Evolutionary conservation across 2,329 filamentous ascomycete genomes (phyloP).

Genomic region (Colletotrichum gloeosporioides): DNA sequence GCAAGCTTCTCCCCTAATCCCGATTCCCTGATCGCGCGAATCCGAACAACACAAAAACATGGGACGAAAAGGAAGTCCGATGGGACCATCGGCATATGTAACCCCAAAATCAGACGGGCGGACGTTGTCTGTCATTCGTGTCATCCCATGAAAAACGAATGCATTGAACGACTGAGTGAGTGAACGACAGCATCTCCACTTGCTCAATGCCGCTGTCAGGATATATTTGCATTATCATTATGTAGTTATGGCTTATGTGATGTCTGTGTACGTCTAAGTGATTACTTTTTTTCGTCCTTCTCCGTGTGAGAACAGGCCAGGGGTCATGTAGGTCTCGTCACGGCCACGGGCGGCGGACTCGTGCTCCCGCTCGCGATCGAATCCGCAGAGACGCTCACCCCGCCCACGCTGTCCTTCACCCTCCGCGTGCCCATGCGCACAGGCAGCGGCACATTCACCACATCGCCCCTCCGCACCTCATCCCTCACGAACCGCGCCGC

Average conservation of each 20-base stretch:
- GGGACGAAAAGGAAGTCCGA: neutral
- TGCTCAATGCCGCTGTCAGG: neutral
- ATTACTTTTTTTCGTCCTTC: neutral
- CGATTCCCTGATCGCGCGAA: neutral
- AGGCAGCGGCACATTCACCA: neutral
- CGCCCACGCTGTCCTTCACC: neutral
- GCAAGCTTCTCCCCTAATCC: neutral
- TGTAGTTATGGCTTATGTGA: neutral
- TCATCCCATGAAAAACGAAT: neutral
- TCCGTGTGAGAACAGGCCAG: neutral
- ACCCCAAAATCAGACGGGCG: neutral
- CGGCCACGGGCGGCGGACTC: neutral
- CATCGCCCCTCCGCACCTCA: too few relatives aligned
- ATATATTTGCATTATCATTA: conserved; percentile 2
- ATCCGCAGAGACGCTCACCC: neutral
- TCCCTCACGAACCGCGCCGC: neutral
- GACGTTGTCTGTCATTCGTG: neutral
- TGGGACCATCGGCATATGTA: neutral
- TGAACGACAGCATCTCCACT: neutral
- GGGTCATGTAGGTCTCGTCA: neutral
- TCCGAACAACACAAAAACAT: neutral
- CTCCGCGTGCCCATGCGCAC: neutral
- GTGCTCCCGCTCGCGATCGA: neutral
- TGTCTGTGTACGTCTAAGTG: neutral
- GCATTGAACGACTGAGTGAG: neutral